phyloP scores from a whole-genome alignment of 73 alveolate genomes.

The Paramecium tetraurelia region DNA sequence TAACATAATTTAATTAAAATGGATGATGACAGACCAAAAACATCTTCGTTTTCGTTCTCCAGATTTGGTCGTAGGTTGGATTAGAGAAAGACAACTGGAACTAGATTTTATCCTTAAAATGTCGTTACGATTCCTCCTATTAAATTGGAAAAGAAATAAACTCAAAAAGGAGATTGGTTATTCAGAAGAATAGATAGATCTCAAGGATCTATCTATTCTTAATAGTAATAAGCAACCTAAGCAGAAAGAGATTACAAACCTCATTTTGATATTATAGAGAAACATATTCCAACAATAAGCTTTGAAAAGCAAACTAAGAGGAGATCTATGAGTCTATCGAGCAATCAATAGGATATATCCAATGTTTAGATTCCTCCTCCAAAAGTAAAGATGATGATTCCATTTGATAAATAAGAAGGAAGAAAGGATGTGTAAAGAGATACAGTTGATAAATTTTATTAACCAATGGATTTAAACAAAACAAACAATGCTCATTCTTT shows the following conservation, averaged over 20 bases:
- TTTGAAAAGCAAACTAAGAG: slow-evolving; percentile 16
- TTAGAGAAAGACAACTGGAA: background rate
- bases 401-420: slow-evolving; percentile 27
- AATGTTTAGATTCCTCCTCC: background rate
- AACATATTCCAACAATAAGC: slow-evolving; percentile 1
- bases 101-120: background rate
- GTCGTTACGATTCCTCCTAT: background rate
- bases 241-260: slow-evolving; percentile 42
- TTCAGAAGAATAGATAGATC: slow-evolving; percentile 28
- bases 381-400: background rate
- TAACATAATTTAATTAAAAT: slow-evolving; percentile 8
- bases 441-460: background rate
- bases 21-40: slow-evolving; percentile 4
- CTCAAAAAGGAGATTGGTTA: slow-evolving; percentile 16
- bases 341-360: background rate
- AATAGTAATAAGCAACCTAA: background rate
- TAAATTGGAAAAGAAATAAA: background rate
- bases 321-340: slow-evolving; percentile 11
- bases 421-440: background rate
- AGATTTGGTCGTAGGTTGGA: slow-evolving; percentile 31
- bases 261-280: background rate
- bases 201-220: background rate
- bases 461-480: background rate
- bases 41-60: slow-evolving; percentile 20
- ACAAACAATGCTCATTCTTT: slow-evolving; percentile 26